Base-by-base conservation (phyloP, 306 rosid species). In the Casuarina equisetifolia region DNA sequence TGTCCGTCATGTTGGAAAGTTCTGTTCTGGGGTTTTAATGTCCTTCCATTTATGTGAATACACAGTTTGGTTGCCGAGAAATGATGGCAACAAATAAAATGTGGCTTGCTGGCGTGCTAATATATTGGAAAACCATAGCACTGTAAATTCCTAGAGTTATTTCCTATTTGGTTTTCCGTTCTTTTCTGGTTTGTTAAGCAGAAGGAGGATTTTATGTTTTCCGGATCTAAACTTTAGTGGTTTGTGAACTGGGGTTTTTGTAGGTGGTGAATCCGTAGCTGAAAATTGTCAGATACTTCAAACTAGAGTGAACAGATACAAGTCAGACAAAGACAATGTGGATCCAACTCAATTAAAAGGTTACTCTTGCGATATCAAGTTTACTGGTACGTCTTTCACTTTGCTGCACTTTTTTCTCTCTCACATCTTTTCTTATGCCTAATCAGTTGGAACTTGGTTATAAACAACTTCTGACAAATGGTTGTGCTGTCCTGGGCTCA, bases 211-310 rank as follows among this genome's bases (percentile, higher is more conserved):
- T 73, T 25, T 13, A 53, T 35, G 72, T 44, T 70, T 3, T 39
- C 15, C 16, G 44, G 4, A 53, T 73, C 74, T 75, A 52, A 49
- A 43, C 77, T 35, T 12, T n/a, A 40, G 70, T 51, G 17, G 39
- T 68, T 52, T 77, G 82, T 61, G 54, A 42, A 54, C 40, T 69
- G 82, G 55, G 57, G 11, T 83, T 77, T 73, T 53, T 82, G 81
- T 74, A 95, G 97, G 98, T 19, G 99, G 99, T 71, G 97, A 95
- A 78, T 95, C 97, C 17, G 85, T 79, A 0, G 92, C 77, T 1
- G 97, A 89, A 5, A 92, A 95, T 85, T 92, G 97, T 74, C 97
- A 95, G 82, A 95, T 95, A 89, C 97, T 92, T 78, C 97, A 89
- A 79, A 92, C 96, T 36, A 89, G 99, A 83, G 99, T 92, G 49